Evolutionary conservation across 176 grass and related monocot genomes (phyloP), one percentile per base, ranked within the genome.

Genomic region (Eleusine coracana): DNA sequence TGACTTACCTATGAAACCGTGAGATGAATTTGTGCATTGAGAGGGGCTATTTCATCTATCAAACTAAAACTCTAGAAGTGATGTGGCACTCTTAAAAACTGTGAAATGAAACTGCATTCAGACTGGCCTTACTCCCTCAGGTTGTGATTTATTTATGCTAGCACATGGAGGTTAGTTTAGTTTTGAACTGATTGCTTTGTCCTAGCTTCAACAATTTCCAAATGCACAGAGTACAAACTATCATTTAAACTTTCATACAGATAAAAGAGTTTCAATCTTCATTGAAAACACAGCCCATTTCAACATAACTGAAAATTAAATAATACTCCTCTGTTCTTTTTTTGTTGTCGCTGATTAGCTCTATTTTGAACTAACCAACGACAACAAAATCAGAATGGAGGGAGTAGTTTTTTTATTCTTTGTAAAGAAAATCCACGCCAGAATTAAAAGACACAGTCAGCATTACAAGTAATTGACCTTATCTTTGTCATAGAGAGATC

Each of bases 241-340:
- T 8, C 36, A 60, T 67, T 62, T 62, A 28, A 3, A 62, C 27
- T 10, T 67, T 50, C 49, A 79, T 20, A 34, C 15, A 38, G 29
- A 76, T 54, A 66, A 14, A 74, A 37, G 23, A 80, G 27, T 50
- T 66, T 66, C 29, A 51, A 48, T 79, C 54, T 71, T 71, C 23
- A 73, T 42, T 54, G 63, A 16, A 65, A 71, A 18, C 2, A 51
- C 4, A 66, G 17, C 52, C 42, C 45, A 54, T 58, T 37, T 80
- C 17, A 68, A 69, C 2, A 34, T 21, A 31, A 42, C 23, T 62
- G 48, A 23, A 49, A 28, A 65, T 49, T 23, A 29, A 75, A 75
- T 65, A 51, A 41, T 41, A 34, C n/a, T n/a, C n/a, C n/a, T n/a
- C n/a, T n/a, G n/a, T n/a, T n/a, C n/a, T n/a, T n/a, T n/a, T n/a